Evolutionary conservation across 805 yeast genomes (phyloP).

Genomic region (Ogataea henricii): DNA sequence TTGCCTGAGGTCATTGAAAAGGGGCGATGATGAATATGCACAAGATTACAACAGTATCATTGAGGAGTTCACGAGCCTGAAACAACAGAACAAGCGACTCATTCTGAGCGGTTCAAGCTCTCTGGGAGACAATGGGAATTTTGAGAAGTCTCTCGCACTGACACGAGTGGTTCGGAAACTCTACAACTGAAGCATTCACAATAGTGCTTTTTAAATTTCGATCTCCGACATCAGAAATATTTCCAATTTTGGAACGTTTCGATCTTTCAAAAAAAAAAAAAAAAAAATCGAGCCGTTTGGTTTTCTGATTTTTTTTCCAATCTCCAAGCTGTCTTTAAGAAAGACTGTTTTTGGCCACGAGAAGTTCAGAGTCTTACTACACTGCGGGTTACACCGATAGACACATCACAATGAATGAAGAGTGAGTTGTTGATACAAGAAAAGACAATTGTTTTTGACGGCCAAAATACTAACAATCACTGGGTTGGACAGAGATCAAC

Average conservation of each 20-base stretch:
- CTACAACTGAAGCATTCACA: conserved; percentile 15
- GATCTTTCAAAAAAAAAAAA: too few relatives aligned
- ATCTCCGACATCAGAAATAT: conserved; percentile 2
- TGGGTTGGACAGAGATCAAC: conserved; percentile 14
- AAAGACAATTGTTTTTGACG: too few relatives aligned
- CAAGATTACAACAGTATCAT: conserved; percentile 10
- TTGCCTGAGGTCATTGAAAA: neutral
- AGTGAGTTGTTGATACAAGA: conserved; percentile 11
- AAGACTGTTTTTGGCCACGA: too few relatives aligned
- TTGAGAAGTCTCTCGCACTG: conserved; percentile 20
- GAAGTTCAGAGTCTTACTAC: too few relatives aligned
- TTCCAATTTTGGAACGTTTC: conserved; percentile 3
- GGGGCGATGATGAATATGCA: neutral
- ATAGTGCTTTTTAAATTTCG: too few relatives aligned
- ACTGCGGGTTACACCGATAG: too few relatives aligned
- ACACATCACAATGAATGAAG: conserved; percentile 8
- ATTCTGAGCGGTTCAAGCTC: conserved; percentile 4
- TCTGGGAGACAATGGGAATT: conserved; percentile 2
- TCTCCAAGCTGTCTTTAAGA: too few relatives aligned
- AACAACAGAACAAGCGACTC: conserved; percentile 12
- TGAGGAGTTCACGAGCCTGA: conserved; percentile 14
- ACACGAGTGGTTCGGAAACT: conserved; percentile 20
- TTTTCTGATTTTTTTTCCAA: neutral
- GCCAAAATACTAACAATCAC: neutral
- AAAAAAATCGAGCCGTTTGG: neutral